Percentiles rank a stretch among this genome's conserved stretches.
Evolutionary conservation across 192 early-diverging fungal species (phyloP).

Genomic region (Coemansia sp.): DNA sequence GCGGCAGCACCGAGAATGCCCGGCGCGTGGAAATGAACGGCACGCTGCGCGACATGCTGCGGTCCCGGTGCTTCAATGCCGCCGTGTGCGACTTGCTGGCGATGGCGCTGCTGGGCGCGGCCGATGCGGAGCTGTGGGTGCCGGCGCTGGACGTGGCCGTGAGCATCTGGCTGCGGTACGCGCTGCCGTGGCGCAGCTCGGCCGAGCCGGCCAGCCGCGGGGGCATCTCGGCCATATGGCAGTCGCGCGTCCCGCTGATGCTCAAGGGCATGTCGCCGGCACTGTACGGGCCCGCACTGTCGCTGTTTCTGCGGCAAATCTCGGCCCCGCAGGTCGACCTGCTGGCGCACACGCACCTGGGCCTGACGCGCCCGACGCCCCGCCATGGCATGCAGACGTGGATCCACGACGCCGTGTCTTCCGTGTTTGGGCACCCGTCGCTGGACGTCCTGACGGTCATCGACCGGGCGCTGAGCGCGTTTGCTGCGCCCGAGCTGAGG

Average conservation of each 20-base stretch:
- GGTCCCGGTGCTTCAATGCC: constrained; percentile 10
- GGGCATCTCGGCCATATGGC: constrained; percentile 34
- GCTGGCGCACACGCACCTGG: constrained; percentile 11
- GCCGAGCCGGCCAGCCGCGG: not conserved
- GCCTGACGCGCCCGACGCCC: not conserved
- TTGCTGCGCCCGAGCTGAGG: constrained; percentile 25
- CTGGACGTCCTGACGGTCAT: constrained; percentile 31
- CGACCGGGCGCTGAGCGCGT: constrained; percentile 31
- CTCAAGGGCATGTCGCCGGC: constrained; percentile 26
- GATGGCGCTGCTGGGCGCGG: constrained; percentile 16
- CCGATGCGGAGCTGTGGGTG: constrained; percentile 37
- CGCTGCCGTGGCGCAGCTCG: constrained; percentile 40
- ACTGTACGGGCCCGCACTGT: constrained; percentile 31
- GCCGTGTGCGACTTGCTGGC: constrained; percentile 25
- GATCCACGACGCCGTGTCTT: constrained; percentile 19
- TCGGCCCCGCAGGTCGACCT: constrained; percentile 23
- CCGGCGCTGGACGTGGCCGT: constrained; percentile 27
- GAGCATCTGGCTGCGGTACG: constrained; percentile 37
- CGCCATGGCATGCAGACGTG: constrained; percentile 17
- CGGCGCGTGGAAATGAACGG: constrained; percentile 37
- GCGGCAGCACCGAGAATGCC: constrained; percentile 7
- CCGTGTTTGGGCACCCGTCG: constrained; percentile 13
- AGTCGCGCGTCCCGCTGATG: constrained; percentile 36
- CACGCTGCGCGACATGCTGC: constrained; percentile 30
- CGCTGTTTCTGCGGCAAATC: constrained; percentile 20